Percentiles rank a stretch among this genome's conserved stretches.
These are phyloP conservation scores for Sugiyamaella chiloensis DNA, from an alignment of 805 yeast species.

Conservation along the genomic window DNA sequence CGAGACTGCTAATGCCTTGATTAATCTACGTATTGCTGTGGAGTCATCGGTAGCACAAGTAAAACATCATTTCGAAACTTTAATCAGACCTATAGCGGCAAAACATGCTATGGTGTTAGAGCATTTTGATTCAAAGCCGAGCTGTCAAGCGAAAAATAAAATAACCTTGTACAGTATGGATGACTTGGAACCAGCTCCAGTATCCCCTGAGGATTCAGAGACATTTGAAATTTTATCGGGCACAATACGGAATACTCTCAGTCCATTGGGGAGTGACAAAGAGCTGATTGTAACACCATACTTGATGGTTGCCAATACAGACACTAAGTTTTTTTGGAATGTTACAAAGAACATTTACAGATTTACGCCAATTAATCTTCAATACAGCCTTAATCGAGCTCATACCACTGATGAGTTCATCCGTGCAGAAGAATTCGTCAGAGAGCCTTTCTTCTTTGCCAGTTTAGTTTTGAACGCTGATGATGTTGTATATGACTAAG, in stretches of 20 bases:
- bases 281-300: neutral
- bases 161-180: neutral
- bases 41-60: constrained; percentile 48
- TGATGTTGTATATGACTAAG: neutral
- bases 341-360: neutral
- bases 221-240: neutral
- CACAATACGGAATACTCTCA: neutral
- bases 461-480: neutral
- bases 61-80: neutral
- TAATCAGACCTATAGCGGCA: neutral
- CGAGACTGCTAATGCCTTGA: constrained; percentile 47
- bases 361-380: neutral
- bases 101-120: neutral
- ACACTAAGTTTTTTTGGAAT: neutral
- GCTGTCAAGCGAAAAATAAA: neutral
- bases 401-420: neutral
- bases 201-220: neutral
- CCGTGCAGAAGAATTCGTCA: neutral
- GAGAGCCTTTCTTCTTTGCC: neutral
- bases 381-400: neutral
- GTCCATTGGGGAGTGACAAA: neutral
- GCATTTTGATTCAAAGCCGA: neutral
- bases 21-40: constrained; percentile 59
- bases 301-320: neutral
- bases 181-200: neutral